phyloP scores from a whole-genome alignment of 345 rosid species.

The Durio zibethinus region DNA sequence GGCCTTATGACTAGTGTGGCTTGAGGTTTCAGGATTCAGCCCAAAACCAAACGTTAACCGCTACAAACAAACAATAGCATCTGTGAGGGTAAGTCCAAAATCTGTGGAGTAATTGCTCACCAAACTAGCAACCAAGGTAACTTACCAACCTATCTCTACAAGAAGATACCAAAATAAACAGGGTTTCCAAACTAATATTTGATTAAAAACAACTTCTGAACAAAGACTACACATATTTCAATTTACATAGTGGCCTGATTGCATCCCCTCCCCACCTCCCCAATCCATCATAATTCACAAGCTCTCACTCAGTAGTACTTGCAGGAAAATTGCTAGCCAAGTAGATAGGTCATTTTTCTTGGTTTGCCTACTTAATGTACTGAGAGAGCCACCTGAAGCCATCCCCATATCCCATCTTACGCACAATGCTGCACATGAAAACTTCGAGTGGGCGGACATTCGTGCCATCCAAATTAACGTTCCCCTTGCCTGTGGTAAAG shows the following conservation, averaged over 20 bases:
- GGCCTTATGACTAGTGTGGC: too few relatives aligned
- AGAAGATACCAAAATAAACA: background rate
- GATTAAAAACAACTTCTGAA: background rate
- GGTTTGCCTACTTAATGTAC: conserved; percentile 32
- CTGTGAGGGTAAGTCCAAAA: too few relatives aligned
- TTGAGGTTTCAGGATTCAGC: too few relatives aligned
- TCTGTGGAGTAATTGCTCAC: too few relatives aligned
- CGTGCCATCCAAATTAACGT: conserved; percentile 33
- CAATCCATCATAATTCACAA: too few relatives aligned
- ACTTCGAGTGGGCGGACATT: conserved; percentile 66
- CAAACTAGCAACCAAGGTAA: background rate
- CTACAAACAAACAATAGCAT: too few relatives aligned
- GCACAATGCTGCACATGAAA: conserved; percentile 82
- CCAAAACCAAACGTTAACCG: too few relatives aligned
- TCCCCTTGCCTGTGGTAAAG: conserved; percentile 74
- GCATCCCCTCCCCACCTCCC: too few relatives aligned
- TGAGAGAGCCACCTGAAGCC: conserved; percentile 79
- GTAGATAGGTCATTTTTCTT: background rate
- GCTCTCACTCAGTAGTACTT: background rate
- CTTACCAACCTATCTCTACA: background rate
- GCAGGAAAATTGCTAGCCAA: background rate
- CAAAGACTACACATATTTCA: background rate
- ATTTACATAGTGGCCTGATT: background rate
- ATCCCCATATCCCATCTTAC: conserved; percentile 57
- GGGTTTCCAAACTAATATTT: conserved; percentile 1